Base-by-base conservation (phyloP, 139 green algal genomes). In the Chlamydomonas urium region DNA sequence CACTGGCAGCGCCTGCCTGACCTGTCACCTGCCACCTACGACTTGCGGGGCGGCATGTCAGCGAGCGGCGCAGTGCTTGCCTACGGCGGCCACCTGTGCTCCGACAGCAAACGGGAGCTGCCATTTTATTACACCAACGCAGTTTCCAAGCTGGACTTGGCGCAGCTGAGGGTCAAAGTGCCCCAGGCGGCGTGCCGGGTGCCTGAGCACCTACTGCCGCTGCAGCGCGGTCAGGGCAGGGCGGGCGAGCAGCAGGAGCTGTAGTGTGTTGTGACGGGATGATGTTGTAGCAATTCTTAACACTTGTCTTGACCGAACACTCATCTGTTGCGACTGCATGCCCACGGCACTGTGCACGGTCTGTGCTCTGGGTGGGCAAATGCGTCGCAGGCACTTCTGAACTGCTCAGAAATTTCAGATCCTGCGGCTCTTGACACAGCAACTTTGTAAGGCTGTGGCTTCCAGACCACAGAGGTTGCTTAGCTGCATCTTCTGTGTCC, bases 1-100 rank as follows among this genome's bases (percentile, higher is more conserved):
- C 37, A 32, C 5, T 83, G 77, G 77, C 23, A 65, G 1, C 38
- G 60, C 0, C 72, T 83, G 67, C 77, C 77, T 14, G 72, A 79
- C 66, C 24, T 83, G 17, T 60, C 72, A 0, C 10, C 38, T 1
- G 56, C 72, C 4, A 8, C 76, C 59, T 83, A 83, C 58, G 77
- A 83, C 63, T 68, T 56, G 8, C 47, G 62, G 4, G 72, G 48
- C 28, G 60, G 29, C 4, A 34, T 45, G 2, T 61, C 60, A 1
- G 26, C 62, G 17, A n/a, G n/a, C n/a, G 21, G 31, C 50, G 31
- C 23, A 4, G 50, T 74, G 2, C 75, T 63, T 32, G 29, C 68
- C 32, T 79, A 75, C 35, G 77, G 77, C 24, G 77, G 77, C 2
- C 77, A 83, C 34, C 60, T 83, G 31, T 83, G 77, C 50, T 21